Evolutionary conservation across 345 rosid genomes (phyloP).

Genomic region (Anastatica hierochuntica): DNA sequence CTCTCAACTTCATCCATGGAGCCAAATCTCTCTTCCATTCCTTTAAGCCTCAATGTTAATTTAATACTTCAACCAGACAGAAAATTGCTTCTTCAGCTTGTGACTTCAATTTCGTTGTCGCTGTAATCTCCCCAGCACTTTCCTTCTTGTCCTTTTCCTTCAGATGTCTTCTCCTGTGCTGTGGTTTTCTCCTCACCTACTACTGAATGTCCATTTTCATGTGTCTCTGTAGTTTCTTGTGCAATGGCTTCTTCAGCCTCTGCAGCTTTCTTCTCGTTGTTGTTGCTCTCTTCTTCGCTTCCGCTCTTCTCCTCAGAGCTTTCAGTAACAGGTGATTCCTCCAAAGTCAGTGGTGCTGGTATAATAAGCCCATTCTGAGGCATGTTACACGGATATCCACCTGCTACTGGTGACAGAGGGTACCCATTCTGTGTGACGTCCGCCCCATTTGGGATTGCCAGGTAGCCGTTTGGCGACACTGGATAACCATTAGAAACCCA

Average conservation of each 20-base stretch:
- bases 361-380: slow-evolving; percentile 41
- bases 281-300: slow-evolving; percentile 26
- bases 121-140: slow-evolving; percentile 87
- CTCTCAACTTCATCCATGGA: slow-evolving; percentile 17
- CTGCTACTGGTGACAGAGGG: slow-evolving; percentile 45
- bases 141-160: slow-evolving; percentile 32
- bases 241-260: slow-evolving; percentile 31
- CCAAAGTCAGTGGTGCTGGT: slow-evolving; percentile 26
- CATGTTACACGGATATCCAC: slow-evolving; percentile 33
- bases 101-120: slow-evolving; percentile 63
- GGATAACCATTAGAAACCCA: slow-evolving; percentile 82
- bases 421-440: slow-evolving; percentile 36
- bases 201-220: slow-evolving; percentile 26
- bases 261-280: slow-evolving; percentile 24
- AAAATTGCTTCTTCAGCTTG: slow-evolving; percentile 32
- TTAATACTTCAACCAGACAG: background rate
- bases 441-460: slow-evolving; percentile 43
- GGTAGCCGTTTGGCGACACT: slow-evolving; percentile 53
- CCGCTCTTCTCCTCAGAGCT: slow-evolving; percentile 33
- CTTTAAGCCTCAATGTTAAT: slow-evolving; percentile 26
- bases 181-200: too few species aligned
- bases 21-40: slow-evolving; percentile 7
- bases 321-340: slow-evolving; percentile 29
- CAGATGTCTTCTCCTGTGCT: too few species aligned
- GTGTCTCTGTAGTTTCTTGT: slow-evolving; percentile 23